These are phyloP conservation scores for Ceratobasidium sp. DNA, from an alignment of 1,284 basidiomycete genomes.

Conservation along the genomic window DNA sequence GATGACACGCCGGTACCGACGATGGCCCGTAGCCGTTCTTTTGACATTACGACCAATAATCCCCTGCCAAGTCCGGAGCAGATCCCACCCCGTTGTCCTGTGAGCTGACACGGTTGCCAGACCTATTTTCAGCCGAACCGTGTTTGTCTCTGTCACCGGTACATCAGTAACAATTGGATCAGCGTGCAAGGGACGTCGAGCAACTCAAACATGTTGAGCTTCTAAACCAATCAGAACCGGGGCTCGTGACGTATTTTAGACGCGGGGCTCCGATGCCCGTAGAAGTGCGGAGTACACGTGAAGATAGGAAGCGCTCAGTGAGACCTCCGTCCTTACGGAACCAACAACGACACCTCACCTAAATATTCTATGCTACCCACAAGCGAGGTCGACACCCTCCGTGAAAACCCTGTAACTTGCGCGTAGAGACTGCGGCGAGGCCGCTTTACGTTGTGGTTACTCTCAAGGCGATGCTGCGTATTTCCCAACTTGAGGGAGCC, in stretches of 20 bases:
- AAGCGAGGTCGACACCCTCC: background rate
- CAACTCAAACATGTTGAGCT: no score
- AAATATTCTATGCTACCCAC: background rate
- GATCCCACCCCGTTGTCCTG: background rate
- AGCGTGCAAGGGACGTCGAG: no score
- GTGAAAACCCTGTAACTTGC: background rate
- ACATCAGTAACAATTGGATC: background rate
- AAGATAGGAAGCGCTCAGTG: constrained; percentile 3
- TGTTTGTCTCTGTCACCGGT: background rate
- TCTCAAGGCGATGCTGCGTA: background rate
- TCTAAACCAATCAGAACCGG: background rate
- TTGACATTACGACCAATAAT: background rate
- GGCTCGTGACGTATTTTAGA: constrained; percentile 5
- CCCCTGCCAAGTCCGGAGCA: background rate
- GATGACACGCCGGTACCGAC: constrained; percentile 3
- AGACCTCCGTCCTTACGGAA: background rate
- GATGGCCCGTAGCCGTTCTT: background rate
- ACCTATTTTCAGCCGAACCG: background rate
- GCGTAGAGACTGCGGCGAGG: background rate
- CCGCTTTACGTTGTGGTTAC: background rate
- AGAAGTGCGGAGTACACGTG: constrained; percentile 17
- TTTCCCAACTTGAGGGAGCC: background rate
- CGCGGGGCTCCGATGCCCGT: constrained; percentile 5
- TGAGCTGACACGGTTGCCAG: background rate
- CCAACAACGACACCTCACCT: background rate